Percentiles rank a stretch among this genome's conserved stretches.
Conservation (phyloP, 1,284 basidiomycete genomes). For the Cutaneotrichosporon cavernicola region DNA sequence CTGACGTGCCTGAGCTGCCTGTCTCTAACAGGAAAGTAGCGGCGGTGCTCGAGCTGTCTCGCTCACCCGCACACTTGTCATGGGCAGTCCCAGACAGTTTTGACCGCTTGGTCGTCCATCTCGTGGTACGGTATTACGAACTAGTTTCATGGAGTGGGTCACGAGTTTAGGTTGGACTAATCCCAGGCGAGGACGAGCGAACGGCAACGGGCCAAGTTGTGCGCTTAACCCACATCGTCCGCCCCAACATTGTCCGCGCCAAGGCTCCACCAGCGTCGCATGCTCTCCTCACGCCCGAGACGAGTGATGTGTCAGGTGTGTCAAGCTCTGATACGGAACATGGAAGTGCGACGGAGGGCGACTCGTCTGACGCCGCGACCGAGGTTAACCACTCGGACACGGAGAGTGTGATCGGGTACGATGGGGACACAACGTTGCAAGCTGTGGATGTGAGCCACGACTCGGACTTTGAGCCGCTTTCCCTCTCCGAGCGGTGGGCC, state of each 20-base stretch:
- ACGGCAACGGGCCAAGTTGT: conserved; percentile 27
- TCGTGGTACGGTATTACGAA: conserved; percentile 50
- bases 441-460: conserved; percentile 7
- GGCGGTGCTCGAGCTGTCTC: conserved; percentile 46
- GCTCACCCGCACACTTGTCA: conserved; percentile 47
- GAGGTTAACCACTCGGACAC: conserved; percentile 28
- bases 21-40: conserved; percentile 19
- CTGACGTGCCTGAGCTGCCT: conserved; percentile 32
- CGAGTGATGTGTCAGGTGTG: conserved; percentile 37
- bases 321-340: conserved; percentile 27
- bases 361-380: conserved; percentile 16
- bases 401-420: conserved; percentile 24
- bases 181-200: conserved; percentile 28
- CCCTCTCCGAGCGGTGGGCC: conserved; percentile 5
- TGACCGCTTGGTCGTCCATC: conserved; percentile 50
- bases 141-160: conserved; percentile 50
- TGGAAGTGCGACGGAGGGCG: conserved; percentile 3
- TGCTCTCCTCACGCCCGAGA: conserved; percentile 46
- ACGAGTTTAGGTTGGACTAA: conserved; percentile 4
- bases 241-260: conserved; percentile 38
- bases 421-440: conserved; percentile 10
- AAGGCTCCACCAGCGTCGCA: conserved; percentile 14
- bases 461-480: neutral
- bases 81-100: conserved; percentile 48
- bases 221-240: conserved; percentile 49